Base-by-base conservation (phyloP, 805 yeast genomes). In the Sungouiozyma intestinalis region DNA sequence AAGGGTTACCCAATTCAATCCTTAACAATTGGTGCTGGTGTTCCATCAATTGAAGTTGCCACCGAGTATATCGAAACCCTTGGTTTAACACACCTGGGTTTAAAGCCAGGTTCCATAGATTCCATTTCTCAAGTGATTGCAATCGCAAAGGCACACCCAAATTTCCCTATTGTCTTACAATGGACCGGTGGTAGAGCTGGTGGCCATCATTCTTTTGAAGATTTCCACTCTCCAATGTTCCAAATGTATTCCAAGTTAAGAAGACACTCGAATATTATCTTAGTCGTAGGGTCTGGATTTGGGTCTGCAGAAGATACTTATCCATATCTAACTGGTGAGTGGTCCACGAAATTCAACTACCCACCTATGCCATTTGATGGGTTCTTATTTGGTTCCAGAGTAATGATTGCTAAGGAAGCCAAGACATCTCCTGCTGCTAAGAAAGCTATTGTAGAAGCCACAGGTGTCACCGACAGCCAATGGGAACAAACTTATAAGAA, bases 151-250 rank as follows among this genome's bases (percentile, higher is more conserved):
- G 88, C 94, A 39, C 94, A 88, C 68, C 98, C 98, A 52, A 69
- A 65, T 49, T 92, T 92, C 88, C 99, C 98, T 50, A 86, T 92
- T 58, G 90, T 92, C 43, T 70, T 92, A 55, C 98, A 92, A 73
- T 92, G 99, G 99, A 92, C 99, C 46, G 98, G 97, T 76, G 99
- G 99, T 67, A 88, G 99, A 76, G 99, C 97, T 71, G 99, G 99
- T 76, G 99, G 99, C 61, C 99, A 92, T 66, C 99, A 92, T 67
- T 90, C 97, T 40, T 92, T 79, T 60, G 99, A 92, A 74, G 99
- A 92, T 70, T 87, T 90, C 92, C 98, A 92, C 67, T 90, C 88
- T 61, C 97, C 98, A 53, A 76, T 92, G 52, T 70, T 92, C 60
- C 95, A 86, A 66, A 92, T 92, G 90, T 92, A 92, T 68, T 72